A percentile compares a stretch with the other conserved stretches of the same genome.
These are phyloP conservation scores for Nepenthes mirabilis DNA, from an alignment of 148 eudicot genomes.

Conservation along the genomic window DNA sequence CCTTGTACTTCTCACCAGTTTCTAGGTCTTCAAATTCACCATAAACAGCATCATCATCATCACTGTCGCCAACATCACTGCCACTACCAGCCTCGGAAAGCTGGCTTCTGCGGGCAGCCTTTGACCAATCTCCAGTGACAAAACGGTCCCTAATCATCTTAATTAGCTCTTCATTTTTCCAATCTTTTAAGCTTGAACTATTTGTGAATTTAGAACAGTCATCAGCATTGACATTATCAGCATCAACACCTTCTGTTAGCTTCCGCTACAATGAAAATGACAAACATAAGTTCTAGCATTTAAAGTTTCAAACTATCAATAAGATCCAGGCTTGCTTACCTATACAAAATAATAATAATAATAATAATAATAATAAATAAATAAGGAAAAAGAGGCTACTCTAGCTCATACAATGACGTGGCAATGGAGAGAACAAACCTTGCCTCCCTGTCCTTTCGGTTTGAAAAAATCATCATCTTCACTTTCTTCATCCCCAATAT, in stretches of 20 bases:
- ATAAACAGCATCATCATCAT: constrained; percentile 25
- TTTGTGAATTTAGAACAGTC: constrained; percentile 62
- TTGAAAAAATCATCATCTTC: constrained; percentile 70
- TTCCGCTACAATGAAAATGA: constrained; percentile 6
- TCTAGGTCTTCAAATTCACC: constrained; percentile 96
- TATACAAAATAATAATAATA: neutral
- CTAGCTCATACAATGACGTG: neutral
- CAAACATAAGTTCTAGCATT: constrained; percentile 1
- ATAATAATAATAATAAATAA: neutral
- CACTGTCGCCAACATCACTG: constrained; percentile 3
- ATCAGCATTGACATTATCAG: constrained; percentile 30
- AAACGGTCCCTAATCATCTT: constrained; percentile 72
- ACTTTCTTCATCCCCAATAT: constrained; percentile 50
- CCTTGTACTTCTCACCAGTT: constrained; percentile 45
- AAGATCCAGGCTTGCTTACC: too few species aligned
- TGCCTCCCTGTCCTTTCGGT: constrained; percentile 75
- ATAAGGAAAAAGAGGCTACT: neutral
- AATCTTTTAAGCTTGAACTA: constrained; percentile 23
- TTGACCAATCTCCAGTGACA: constrained; percentile 88
- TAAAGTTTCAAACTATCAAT: too few species aligned
- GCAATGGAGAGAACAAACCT: constrained; percentile 40
- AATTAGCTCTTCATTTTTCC: constrained; percentile 37
- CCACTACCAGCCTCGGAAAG: constrained; percentile 19
- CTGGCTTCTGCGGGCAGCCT: constrained; percentile 57
- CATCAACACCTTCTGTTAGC: constrained; percentile 20